Conservation (phyloP, 257 asterid genomes). For the Solanum tacnaense region DNA sequence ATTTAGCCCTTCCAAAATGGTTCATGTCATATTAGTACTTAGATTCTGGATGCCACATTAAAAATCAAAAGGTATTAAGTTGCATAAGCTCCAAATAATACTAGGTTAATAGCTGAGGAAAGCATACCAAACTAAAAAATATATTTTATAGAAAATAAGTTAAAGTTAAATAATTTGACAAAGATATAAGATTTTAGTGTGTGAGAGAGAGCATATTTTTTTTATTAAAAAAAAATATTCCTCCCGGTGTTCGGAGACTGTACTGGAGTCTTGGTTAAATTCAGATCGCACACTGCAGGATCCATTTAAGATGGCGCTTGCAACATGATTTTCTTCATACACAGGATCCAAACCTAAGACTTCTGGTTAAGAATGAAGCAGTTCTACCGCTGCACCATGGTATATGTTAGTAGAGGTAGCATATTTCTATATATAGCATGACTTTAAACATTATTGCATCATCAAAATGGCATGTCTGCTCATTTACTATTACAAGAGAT, state of each 20-base stretch:
- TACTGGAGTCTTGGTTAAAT: too few species aligned
- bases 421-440: background rate
- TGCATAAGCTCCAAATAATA: background rate
- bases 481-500: too few species aligned
- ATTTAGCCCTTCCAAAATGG: background rate
- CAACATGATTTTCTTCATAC: too few species aligned
- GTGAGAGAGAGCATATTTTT: too few species aligned
- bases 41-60: background rate
- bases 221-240: too few species aligned
- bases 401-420: background rate
- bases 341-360: fast-evolving
- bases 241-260: too few species aligned
- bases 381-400: background rate
- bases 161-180: background rate
- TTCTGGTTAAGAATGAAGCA: too few species aligned
- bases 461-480: too few species aligned
- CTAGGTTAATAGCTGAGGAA: background rate
- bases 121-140: background rate
- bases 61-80: background rate
- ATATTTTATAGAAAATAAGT: background rate
- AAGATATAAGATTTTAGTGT: background rate
- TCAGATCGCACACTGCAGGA: background rate
- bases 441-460: background rate
- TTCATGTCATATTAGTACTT: background rate
- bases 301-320: background rate